Evolutionary conservation across 1,284 basidiomycete species (phyloP).

Genomic region (Fomes fomentarius): DNA sequence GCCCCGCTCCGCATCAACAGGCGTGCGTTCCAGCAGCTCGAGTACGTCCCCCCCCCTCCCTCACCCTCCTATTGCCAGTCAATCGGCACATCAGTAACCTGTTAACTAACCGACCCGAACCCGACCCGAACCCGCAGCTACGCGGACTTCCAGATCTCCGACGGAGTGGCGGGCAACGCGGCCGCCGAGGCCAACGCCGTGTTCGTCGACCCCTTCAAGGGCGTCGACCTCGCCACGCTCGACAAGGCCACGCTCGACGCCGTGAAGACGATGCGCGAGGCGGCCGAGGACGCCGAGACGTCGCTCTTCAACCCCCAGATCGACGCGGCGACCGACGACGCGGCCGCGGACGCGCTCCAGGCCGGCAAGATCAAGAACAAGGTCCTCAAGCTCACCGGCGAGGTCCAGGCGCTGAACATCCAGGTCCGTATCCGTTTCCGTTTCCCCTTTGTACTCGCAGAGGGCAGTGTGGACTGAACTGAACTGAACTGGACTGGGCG

Average conservation of each 20-base stretch:
- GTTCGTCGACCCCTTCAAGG: slow-evolving; percentile 45
- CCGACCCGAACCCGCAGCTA: slow-evolving; percentile 33
- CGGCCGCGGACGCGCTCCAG: slow-evolving; percentile 40
- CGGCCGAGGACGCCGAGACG: slow-evolving; percentile 49
- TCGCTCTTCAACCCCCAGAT: slow-evolving; percentile 47
- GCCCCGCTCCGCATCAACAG: slow-evolving; percentile 15
- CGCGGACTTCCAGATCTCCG: slow-evolving; percentile 50
- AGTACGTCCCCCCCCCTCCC: slow-evolving; percentile 3
- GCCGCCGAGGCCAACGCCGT: slow-evolving; percentile 45
- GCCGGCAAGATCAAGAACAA: slow-evolving; percentile 57
- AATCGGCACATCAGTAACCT: neutral
- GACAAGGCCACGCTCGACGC: slow-evolving; percentile 32
- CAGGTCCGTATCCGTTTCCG: slow-evolving; percentile 28
- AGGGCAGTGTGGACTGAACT: no score
- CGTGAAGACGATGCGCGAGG: slow-evolving; percentile 47
- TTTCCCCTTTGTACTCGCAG: neutral
- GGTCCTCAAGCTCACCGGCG: slow-evolving; percentile 51
- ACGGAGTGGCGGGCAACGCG: slow-evolving; percentile 45
- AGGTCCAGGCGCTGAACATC: slow-evolving; percentile 44
- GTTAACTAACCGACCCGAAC: neutral
- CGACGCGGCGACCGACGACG: slow-evolving; percentile 43
- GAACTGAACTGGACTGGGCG: no score
- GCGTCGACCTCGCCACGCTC: slow-evolving; percentile 40
- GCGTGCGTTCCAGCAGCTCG: slow-evolving; percentile 19
- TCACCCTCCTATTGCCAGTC: neutral